Evolutionary conservation across 192 early-diverging fungal genomes (phyloP), one percentile per base, ranked within the genome.

Genomic region (Umbelopsis ramanniana): DNA sequence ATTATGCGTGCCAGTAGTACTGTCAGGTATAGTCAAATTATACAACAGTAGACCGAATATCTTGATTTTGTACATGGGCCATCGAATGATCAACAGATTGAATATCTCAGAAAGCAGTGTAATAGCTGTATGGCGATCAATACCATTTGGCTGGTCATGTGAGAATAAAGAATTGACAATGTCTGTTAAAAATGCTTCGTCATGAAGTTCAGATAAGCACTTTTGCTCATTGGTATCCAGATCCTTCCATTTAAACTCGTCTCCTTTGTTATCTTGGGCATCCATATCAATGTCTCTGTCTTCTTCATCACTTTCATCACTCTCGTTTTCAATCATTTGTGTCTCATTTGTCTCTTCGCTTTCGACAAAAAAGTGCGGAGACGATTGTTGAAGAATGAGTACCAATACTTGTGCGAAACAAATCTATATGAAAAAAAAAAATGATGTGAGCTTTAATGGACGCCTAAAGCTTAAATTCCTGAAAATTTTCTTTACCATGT

Each of bases 11-110:
- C 10, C 11, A n/a, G 57, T 37, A 6, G 29, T 15, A n/a, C 19
- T 63, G 48, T 21, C 48, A 14, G 57, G 57, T 2, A 63, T 29
- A 29, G 23, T 63, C 33, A 63, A 33, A 33, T 63, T 63, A 52
- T 82, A 83, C 15, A 88, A 76, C 15, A 91, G 60, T 8, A 72
- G 81, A 60, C 75, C 86, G 33, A 88, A 79, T 21, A 92, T 81
- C 19, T 73, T 72, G 24, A 78, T 80, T 74, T 87, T 90, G 52
- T 86, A 74, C 1, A 78, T 60, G 6, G 84, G 85, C 81, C 89
- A 92, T 8, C 83, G 75, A 11, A 83, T 84, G 68, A 92, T 85
- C 8, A 90, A 55, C 11, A 84, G 77, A 24, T 83, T 50, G 14
- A 92, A 79, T 19, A 92, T 79, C 8, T 78, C 79, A 0, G 83